A percentile compares a stretch with the other conserved stretches of the same genome.
phyloP scores from a whole-genome alignment of 768 basidiomycete genomes.

The Candolleomyces efflorescens region DNA sequence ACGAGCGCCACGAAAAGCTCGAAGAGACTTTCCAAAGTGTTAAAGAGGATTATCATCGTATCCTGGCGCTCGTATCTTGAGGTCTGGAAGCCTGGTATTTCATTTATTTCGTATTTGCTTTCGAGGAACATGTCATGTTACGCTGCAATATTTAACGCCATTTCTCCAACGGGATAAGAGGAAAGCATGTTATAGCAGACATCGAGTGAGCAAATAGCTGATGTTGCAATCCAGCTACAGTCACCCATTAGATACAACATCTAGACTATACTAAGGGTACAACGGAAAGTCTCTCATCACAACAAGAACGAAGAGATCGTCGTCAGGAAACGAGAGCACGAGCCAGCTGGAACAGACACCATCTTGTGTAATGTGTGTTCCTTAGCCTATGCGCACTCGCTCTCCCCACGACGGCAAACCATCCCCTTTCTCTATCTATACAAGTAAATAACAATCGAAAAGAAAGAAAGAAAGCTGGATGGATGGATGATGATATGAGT shows the following conservation, averaged over 20 bases:
- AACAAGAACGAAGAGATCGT: background rate
- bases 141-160: too few species aligned
- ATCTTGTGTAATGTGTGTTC: background rate
- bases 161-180: too few species aligned
- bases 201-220: background rate
- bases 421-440: background rate
- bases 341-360: background rate
- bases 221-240: background rate
- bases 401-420: background rate
- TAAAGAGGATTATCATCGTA: constrained; percentile 77
- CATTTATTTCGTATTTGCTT: background rate
- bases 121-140: background rate
- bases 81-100: background rate
- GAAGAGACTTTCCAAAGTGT: constrained; percentile 92
- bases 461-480: constrained; percentile 6
- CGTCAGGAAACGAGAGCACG: background rate
- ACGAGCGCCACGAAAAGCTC: constrained; percentile 83
- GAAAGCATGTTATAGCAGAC: too few species aligned
- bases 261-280: background rate
- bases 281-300: background rate
- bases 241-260: background rate
- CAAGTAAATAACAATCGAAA: background rate
- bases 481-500: too few species aligned
- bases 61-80: constrained; percentile 39
- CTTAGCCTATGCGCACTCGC: background rate